Evolutionary conservation across 1,284 basidiomycete species (phyloP).

Genomic region (Peniophora sp.): DNA sequence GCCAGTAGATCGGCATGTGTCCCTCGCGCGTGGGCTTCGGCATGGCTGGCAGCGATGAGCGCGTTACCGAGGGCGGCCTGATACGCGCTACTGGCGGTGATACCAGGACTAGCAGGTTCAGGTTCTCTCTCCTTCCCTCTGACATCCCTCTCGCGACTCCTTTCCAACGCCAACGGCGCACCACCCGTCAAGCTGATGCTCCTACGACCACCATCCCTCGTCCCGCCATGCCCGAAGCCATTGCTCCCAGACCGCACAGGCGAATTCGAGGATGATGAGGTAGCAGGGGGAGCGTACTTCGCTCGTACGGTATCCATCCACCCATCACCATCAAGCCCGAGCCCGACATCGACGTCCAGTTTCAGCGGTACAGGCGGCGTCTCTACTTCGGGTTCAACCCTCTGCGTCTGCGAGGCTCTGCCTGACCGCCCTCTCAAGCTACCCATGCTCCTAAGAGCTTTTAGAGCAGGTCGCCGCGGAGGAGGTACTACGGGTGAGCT

Average conservation of each 20-base stretch:
- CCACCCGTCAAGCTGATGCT: constrained; percentile 28
- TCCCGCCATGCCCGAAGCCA: no score
- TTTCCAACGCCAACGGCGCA: constrained; percentile 59
- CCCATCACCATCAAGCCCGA: constrained; percentile 50
- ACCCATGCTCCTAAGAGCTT: constrained; percentile 70
- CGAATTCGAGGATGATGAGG: no score
- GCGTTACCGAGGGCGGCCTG: constrained; percentile 76
- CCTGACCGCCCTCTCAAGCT: constrained; percentile 53
- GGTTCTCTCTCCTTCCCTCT: no score
- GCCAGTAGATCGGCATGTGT: constrained; percentile 86
- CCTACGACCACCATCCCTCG: not conserved
- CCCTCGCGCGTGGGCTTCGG: constrained; percentile 80
- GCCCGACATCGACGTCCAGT: constrained; percentile 43
- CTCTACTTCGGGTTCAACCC: not conserved
- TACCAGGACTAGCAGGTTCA: constrained; percentile 2
- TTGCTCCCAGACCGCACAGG: no score
- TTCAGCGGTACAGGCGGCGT: constrained; percentile 43
- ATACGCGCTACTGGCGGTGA: constrained; percentile 36
- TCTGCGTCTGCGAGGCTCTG: no score
- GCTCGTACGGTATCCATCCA: constrained; percentile 33
- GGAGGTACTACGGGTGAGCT: constrained; percentile 28
- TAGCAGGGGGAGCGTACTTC: not conserved
- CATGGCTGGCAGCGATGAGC: constrained; percentile 88
- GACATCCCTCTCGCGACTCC: no score
- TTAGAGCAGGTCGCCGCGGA: constrained; percentile 37